Conservation (phyloP, 805 yeast genomes). For the Yarrowia yakushimensis region DNA sequence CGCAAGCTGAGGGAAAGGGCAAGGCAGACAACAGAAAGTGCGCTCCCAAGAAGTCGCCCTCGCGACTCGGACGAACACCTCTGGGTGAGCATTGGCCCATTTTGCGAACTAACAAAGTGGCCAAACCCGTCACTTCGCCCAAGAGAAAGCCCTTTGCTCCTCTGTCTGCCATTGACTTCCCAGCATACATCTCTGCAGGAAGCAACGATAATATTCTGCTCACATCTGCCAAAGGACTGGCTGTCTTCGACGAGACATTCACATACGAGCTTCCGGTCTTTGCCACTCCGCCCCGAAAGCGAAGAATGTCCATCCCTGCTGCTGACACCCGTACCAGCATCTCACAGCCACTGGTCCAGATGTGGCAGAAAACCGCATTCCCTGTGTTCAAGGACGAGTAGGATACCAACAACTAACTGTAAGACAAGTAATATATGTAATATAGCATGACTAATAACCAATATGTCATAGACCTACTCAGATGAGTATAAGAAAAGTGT, state of each 20-base stretch:
- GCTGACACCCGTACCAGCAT: conserved; percentile 15
- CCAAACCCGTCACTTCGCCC: conserved; percentile 7
- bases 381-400: conserved; percentile 15
- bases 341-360: conserved; percentile 10
- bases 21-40: not conserved
- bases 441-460: not conserved
- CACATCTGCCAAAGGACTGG: conserved; percentile 13
- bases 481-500: not conserved
- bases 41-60: not conserved
- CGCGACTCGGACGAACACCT: not conserved
- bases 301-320: not conserved
- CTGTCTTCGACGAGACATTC: not conserved
- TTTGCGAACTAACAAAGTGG: not conserved
- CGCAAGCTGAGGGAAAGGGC: not conserved
- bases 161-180: not conserved
- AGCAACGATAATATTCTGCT: not conserved
- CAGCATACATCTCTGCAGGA: conserved; percentile 13
- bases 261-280: conserved; percentile 21
- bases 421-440: not conserved
- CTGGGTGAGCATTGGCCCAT: conserved; percentile 21
- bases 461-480: too few species aligned
- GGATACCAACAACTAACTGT: conserved; percentile 1
- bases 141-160: not conserved
- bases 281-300: conserved; percentile 24
- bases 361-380: conserved; percentile 17